Evolutionary conservation across 108 stramenopile genomes (phyloP).

Genomic region (Skeletonema grethae): DNA sequence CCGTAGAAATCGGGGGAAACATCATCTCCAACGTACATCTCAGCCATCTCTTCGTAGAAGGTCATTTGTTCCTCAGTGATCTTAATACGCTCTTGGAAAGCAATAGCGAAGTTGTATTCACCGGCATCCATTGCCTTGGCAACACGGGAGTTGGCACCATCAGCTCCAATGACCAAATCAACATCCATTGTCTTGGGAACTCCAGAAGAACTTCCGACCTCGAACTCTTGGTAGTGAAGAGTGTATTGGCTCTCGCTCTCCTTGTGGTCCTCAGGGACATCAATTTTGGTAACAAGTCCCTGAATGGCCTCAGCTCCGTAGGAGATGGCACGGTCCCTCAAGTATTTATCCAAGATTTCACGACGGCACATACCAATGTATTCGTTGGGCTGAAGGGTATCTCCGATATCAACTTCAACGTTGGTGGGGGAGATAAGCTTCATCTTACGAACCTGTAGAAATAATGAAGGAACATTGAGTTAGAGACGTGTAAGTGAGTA

Average conservation of each 20-base stretch:
- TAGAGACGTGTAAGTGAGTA: background rate
- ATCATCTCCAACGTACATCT: conserved; percentile 99
- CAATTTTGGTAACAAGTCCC: conserved; percentile 93
- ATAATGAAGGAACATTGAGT: background rate
- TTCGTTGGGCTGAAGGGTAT: conserved; percentile 95
- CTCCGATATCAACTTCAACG: conserved; percentile 96
- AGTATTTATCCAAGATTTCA: conserved; percentile 95
- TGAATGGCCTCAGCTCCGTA: conserved; percentile 92
- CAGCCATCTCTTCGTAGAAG: conserved; percentile 98
- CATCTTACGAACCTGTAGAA: conserved; percentile 89
- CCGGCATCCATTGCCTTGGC: conserved; percentile 99
- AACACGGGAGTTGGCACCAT: conserved; percentile 97
- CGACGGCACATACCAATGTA: conserved; percentile 99
- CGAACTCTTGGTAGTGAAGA: conserved; percentile 87
- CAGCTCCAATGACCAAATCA: conserved; percentile 94
- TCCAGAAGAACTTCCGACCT: conserved; percentile 70
- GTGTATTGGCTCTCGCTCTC: conserved; percentile 76
- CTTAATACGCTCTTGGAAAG: conserved; percentile 99
- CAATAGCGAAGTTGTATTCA: conserved; percentile 98
- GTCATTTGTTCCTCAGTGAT: conserved; percentile 96
- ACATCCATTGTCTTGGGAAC: conserved; percentile 85
- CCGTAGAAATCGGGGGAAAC: conserved; percentile 98
- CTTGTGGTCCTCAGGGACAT: conserved; percentile 89
- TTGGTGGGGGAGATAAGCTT: conserved; percentile 97
- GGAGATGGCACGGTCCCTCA: conserved; percentile 95